phyloP scores from a whole-genome alignment of 176 grass and related monocot species.

The Zea mays region DNA sequence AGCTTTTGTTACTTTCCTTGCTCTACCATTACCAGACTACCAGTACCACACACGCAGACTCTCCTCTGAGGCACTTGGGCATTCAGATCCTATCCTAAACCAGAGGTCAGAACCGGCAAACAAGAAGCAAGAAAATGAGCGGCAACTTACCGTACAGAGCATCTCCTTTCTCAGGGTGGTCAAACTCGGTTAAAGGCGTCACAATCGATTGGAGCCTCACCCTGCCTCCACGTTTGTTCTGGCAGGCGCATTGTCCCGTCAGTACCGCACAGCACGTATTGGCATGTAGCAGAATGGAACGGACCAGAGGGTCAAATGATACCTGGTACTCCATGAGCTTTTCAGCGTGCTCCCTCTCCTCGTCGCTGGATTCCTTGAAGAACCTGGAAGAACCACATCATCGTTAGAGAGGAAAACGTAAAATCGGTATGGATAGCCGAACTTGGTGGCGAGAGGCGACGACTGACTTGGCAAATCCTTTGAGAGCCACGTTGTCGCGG shows the following conservation, averaged over 20 bases:
- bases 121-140: not conserved
- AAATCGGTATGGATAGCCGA: not conserved
- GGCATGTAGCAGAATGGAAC: not conserved
- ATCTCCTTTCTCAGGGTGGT: slow-evolving; percentile 94
- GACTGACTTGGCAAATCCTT: slow-evolving; percentile 78
- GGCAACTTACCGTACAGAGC: slow-evolving; percentile 67
- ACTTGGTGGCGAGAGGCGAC: not conserved
- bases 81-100: not conserved
- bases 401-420: not conserved
- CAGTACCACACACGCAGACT: not conserved
- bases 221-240: slow-evolving; percentile 71
- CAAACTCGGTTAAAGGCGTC: slow-evolving; percentile 63
- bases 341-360: slow-evolving; percentile 74
- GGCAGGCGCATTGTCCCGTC: not conserved
- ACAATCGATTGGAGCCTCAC: slow-evolving; percentile 54
- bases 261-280: not conserved
- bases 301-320: not conserved
- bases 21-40: no score
- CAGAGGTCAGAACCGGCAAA: not conserved
- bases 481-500: slow-evolving; percentile 85
- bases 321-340: slow-evolving; percentile 93
- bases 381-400: slow-evolving; percentile 42
- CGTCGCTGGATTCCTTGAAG: slow-evolving; percentile 84
- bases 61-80: not conserved
- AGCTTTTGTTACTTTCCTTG: not conserved